Evolutionary conservation across 305 asterid species (phyloP), one percentile per base, ranked within the genome.

Genomic region (Fraxinus xanthoxyloides): DNA sequence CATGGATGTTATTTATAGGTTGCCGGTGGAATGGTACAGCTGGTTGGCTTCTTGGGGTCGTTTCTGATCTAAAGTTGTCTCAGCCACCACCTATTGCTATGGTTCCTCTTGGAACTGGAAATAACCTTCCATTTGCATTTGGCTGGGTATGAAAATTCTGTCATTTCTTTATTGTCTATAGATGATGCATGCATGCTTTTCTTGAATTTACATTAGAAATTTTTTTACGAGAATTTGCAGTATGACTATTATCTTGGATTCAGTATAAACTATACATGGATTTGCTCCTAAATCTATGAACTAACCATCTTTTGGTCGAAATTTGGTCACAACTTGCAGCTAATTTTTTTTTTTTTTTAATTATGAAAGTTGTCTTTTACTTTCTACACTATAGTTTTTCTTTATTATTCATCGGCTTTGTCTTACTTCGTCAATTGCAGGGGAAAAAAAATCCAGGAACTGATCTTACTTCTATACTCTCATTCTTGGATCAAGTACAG

Each of bases 1-100:
- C 81, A 75, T 65, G 21, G 17, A 23, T 78, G 32, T 77, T 46
- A 79, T 26, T 17, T 74, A 30, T 86, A 95, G 98, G 99, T 94
- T 83, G 98, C 98, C 9, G 98, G 99, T 72, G 99, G 98, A 61
- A 95, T 89, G 99, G 99, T 79, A 95, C 99, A 1, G 98, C 98
- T 77, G 97, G 97, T 73, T 95, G 98, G 99, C 92, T 95, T 87
- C 97, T 94, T 34, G 97, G 98, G 72, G 98, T 93, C 78, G 92
- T 95, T 84, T 93, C 97, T 59, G 98, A 95, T 90, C 92, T 95
- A 2, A 93, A 88, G 86, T 83, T 94, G 79, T 83, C 96, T 76
- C 89, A 83, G 77, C 94, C 98, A 46, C 99, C 99, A 26, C 97
- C 99, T 3, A 87, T 94, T 65, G 96, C 98, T 54, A 95, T 97